Evolutionary conservation across 2,329 filamentous ascomycete species (phyloP), one percentile per base, ranked within the genome.

Genomic region (Diaporthe aspalathi): DNA sequence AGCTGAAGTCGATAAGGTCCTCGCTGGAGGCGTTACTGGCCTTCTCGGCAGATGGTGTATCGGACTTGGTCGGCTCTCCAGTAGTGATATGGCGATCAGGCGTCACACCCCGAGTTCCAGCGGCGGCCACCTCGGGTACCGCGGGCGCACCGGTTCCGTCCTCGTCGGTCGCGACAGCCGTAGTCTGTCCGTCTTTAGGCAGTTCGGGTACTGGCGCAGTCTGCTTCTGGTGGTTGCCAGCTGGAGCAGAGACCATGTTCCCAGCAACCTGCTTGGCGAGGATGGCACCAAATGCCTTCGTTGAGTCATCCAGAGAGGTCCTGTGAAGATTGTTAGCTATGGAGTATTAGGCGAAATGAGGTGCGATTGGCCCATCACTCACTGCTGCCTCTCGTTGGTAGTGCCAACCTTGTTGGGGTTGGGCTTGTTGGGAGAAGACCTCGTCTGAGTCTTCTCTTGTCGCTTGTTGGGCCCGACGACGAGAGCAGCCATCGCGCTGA

Each of bases 1-100:
- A 38, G 32, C 29, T 14, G 54, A 68, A 40, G 29, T 32, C 29
- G 53, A 68, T 68, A 20, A 68, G 67, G 45, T 68, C 43, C n/a
- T 60, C 53, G 27, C 67, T 56, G 43, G 56, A 68, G 1, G 32
- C 67, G 9, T 22, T 14, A 8, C n/a, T 50, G 29, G 43, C 27
- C 16, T 38, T 65, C 5, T 14, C 17, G n/a, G 53, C 12, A 17
- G 45, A 24, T 11, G 45, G 24, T 24, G n/a, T 3, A 5, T 60
- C 29, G 22, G 38, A 38, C n/a, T 35, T 24, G 3, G 3, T n/a
- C 12, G 14, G 11, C 45, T 65, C 20, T 20, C 5, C 3, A 29
- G 45, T 35, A 38, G 29, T 65, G 32, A 8, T 38, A 14, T 5
- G 12, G n/a, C 16, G 12, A 8, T 65, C 27, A 20, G 12, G n/a